Evolutionary conservation across 1,284 basidiomycete species (phyloP).

Genomic region (Sanghuangporus weigelae): DNA sequence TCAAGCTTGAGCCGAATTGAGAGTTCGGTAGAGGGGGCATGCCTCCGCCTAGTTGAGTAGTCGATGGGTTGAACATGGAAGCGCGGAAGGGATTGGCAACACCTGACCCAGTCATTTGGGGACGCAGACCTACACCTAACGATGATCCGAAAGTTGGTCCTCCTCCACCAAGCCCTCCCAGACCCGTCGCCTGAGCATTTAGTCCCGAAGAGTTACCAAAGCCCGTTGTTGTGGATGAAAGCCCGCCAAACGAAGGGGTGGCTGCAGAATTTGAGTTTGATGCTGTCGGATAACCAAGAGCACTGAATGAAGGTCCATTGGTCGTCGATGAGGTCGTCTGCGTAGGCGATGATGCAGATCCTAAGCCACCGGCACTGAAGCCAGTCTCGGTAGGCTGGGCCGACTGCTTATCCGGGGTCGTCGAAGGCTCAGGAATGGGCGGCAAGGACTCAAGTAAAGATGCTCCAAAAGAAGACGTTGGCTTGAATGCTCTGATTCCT

Average conservation of each 20-base stretch:
- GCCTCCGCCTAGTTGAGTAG: conserved; percentile 9
- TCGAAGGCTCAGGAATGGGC: conserved; percentile 55
- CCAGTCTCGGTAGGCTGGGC: background rate
- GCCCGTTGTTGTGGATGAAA: conserved; percentile 17
- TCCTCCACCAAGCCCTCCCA: conserved; percentile 20
- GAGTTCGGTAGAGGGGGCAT: conserved; percentile 10
- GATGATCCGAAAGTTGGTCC: conserved; percentile 31
- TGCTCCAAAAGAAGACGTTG: conserved; percentile 84
- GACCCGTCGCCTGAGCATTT: conserved; percentile 31
- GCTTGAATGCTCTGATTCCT: conserved; percentile 88
- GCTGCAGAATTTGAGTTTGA: conserved; percentile 20
- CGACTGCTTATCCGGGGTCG: conserved; percentile 41
- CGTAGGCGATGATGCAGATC: background rate
- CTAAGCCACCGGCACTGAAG: background rate
- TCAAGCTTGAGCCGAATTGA: conserved; percentile 21
- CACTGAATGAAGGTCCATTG: conserved; percentile 1
- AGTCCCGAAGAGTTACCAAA: conserved; percentile 16
- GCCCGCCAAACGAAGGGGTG: conserved; percentile 18
- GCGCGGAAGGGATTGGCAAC: conserved; percentile 73
- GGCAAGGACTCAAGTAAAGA: conserved; percentile 76
- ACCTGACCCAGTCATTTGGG: conserved; percentile 64
- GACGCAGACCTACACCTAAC: conserved; percentile 58
- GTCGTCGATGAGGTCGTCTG: background rate
- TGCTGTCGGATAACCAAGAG: background rate
- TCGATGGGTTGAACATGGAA: conserved; percentile 40